A percentile compares a stretch with the other conserved stretches of the same genome.
These are phyloP conservation scores for Penicillium fimorum DNA, from an alignment of 495 filamentous ascomycete genomes.

Conservation along the genomic window DNA sequence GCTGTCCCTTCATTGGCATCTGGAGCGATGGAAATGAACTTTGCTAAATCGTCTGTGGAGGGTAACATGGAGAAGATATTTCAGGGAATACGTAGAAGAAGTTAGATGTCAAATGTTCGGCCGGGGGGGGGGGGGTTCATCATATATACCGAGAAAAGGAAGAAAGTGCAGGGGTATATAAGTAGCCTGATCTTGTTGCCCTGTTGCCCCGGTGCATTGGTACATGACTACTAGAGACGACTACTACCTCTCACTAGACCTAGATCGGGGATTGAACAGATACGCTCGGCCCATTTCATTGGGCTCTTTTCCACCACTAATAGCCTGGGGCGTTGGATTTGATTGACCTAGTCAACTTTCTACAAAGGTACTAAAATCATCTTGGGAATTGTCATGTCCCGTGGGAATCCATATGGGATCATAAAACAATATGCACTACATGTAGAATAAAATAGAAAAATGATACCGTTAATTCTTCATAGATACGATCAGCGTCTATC, in stretches of 20 bases:
- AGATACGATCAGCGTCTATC: constrained; percentile 7
- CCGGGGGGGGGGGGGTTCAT: too few species aligned
- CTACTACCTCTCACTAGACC: background rate
- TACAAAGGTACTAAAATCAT: background rate
- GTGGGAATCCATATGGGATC: background rate
- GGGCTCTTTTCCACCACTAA: too few species aligned
- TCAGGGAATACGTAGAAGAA: too few species aligned
- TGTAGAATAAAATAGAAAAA: background rate
- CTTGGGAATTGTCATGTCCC: background rate
- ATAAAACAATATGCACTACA: background rate
- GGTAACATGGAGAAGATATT: background rate
- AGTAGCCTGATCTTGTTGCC: too few species aligned
- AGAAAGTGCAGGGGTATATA: too few species aligned
- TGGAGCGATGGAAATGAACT: background rate
- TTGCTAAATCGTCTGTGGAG: background rate
- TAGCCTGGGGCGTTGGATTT: background rate
- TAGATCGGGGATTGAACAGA: background rate
- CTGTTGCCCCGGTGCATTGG: too few species aligned
- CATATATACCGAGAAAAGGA: too few species aligned
- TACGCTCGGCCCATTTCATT: too few species aligned
- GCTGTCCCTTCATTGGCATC: background rate
- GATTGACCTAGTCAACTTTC: background rate
- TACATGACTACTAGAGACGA: too few species aligned
- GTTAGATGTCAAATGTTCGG: too few species aligned
- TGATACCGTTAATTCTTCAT: constrained; percentile 8